Conservation (phyloP, 441 rosid genomes). For the Croton setiger region DNA sequence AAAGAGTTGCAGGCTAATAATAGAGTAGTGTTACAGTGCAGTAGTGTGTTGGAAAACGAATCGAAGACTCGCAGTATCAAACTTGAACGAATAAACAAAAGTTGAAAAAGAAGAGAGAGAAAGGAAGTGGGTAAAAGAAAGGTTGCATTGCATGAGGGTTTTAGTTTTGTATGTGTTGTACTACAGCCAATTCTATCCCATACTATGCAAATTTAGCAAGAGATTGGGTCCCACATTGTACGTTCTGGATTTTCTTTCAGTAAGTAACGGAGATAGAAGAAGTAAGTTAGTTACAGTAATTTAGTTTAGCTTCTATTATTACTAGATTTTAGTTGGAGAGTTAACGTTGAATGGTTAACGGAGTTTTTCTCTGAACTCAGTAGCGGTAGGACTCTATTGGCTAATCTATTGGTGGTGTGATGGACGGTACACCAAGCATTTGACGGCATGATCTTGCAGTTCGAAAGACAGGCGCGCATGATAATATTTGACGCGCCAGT, state of each 20-base stretch:
- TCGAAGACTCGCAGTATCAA: slow-evolving; percentile 33
- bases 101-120: slow-evolving; percentile 9
- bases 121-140: not conserved
- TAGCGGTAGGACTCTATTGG: not conserved
- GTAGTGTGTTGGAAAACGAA: slow-evolving; percentile 21
- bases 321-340: not conserved
- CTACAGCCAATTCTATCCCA: not conserved
- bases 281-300: slow-evolving; percentile 9
- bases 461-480: slow-evolving; percentile 18
- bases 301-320: not conserved
- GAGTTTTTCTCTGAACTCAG: not conserved
- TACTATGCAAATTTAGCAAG: not conserved
- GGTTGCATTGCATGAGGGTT: slow-evolving; percentile 7
- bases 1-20: slow-evolving; percentile 12
- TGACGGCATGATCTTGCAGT: slow-evolving; percentile 33
- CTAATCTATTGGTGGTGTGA: not conserved
- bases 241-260: not conserved
- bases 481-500: slow-evolving; percentile 12
- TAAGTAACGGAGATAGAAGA: slow-evolving; percentile 8
- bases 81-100: slow-evolving; percentile 23
- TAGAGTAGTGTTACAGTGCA: slow-evolving; percentile 19
- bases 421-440: not conserved
- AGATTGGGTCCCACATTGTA: slow-evolving; percentile 6
- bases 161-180: slow-evolving; percentile 4
- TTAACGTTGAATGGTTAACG: not conserved